A percentile compares a stretch with the other conserved stretches of the same genome.
phyloP scores from a whole-genome alignment of 2,329 filamentous ascomycete species.

The Diaporthe eres region DNA sequence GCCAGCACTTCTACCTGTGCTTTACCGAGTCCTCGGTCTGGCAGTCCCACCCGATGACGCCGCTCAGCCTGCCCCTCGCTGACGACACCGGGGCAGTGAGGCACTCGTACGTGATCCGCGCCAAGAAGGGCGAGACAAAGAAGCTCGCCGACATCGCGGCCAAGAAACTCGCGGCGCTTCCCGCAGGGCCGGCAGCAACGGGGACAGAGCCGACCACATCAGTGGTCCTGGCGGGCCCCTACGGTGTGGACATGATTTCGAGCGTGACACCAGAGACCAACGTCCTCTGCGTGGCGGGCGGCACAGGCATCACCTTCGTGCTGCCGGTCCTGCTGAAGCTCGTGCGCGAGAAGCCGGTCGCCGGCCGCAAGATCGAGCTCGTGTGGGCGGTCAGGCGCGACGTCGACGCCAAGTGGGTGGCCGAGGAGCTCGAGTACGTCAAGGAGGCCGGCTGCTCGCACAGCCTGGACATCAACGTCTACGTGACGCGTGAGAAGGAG shows the following conservation, averaged over 20 bases:
- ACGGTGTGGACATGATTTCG: slow-evolving; percentile 67
- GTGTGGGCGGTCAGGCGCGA: slow-evolving; percentile 74
- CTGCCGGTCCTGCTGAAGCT: slow-evolving; percentile 64
- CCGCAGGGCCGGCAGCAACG: slow-evolving; percentile 24
- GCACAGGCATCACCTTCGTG: slow-evolving; percentile 71
- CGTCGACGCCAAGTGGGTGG: slow-evolving; percentile 70
- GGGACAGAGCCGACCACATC: slow-evolving; percentile 57
- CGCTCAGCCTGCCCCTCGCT: slow-evolving; percentile 66
- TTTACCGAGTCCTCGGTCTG: slow-evolving; percentile 77
- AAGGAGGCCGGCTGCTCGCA: slow-evolving; percentile 53
- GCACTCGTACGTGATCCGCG: slow-evolving; percentile 71
- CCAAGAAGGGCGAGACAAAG: slow-evolving; percentile 71
- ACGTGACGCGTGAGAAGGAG: slow-evolving; percentile 67
- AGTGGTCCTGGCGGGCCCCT: slow-evolving; percentile 74
- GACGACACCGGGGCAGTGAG: slow-evolving; percentile 55
- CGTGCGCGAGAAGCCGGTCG: slow-evolving; percentile 47
- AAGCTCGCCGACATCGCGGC: slow-evolving; percentile 63
- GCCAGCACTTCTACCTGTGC: slow-evolving; percentile 80
- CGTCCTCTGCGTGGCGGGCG: slow-evolving; percentile 69
- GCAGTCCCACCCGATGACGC: slow-evolving; percentile 81
- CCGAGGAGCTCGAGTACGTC: slow-evolving; percentile 67
- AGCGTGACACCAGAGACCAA: slow-evolving; percentile 58
- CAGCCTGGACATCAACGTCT: slow-evolving; percentile 68
- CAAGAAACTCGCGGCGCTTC: slow-evolving; percentile 50
- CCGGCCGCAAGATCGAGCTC: slow-evolving; percentile 68